phyloP scores from a whole-genome alignment of 768 basidiomycete species.

The Tricholoma furcatifolium region DNA sequence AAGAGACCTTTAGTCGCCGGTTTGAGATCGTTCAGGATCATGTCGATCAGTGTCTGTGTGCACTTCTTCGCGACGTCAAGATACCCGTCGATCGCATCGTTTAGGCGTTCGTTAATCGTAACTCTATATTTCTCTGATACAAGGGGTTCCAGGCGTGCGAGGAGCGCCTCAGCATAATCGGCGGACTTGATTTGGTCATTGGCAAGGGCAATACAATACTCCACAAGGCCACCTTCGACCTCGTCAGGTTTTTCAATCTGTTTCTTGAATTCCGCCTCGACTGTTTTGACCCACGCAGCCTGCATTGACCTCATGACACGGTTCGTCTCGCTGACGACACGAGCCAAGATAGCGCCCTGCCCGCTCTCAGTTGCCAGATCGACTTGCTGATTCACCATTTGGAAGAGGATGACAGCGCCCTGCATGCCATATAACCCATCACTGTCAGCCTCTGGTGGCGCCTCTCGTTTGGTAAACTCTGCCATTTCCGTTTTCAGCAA shows the following conservation, averaged over 20 bases:
- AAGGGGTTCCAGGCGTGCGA: constrained; percentile 82
- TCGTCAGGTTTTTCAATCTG: constrained; percentile 89
- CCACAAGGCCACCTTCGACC: constrained; percentile 82
- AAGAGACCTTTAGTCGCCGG: constrained; percentile 84
- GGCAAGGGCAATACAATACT: constrained; percentile 94
- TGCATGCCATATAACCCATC: constrained; percentile 91
- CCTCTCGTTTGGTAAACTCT: constrained; percentile 79
- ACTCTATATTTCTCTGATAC: constrained; percentile 90
- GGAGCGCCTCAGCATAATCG: constrained; percentile 86
- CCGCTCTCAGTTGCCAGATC: constrained; percentile 95
- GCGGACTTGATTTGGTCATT: constrained; percentile 98
- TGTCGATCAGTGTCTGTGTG: constrained; percentile 89
- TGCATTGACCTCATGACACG: constrained; percentile 90
- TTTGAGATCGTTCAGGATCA: constrained; percentile 93
- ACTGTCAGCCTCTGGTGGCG: constrained; percentile 85
- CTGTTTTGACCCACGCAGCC: constrained; percentile 78
- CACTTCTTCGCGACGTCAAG: constrained; percentile 98
- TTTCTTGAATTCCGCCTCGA: constrained; percentile 86
- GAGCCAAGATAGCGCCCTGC: constrained; percentile 89
- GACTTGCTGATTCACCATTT: constrained; percentile 97
- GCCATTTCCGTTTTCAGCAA: constrained; percentile 88
- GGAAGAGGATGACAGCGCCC: constrained; percentile 93
- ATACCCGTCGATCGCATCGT: constrained; percentile 97
- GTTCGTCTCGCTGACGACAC: constrained; percentile 84
- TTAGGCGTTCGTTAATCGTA: constrained; percentile 81